Percentiles rank a stretch among this genome's conserved stretches.
Evolutionary conservation across 371 early-diverging fungal species (phyloP).

Genomic region (Rhizopus delemar): DNA sequence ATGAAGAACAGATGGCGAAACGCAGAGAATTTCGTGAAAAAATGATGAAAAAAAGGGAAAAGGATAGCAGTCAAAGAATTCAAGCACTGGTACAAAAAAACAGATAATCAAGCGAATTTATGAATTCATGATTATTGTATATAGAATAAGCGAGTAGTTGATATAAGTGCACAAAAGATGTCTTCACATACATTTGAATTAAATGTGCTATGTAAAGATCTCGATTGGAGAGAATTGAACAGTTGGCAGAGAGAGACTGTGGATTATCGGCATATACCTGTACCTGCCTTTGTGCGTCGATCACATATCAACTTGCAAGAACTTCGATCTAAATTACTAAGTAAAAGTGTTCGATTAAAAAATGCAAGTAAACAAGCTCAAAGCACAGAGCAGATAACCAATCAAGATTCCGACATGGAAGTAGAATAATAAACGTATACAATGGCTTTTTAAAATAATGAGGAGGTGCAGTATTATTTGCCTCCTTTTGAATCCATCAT

Average conservation of each 20-base stretch:
- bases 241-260: slow-evolving; percentile 37
- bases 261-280: slow-evolving; percentile 40
- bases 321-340: slow-evolving; percentile 21
- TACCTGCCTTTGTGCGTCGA: slow-evolving; percentile 35
- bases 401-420: slow-evolving; percentile 33
- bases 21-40: slow-evolving; percentile 23
- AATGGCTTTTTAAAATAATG: no score
- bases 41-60: slow-evolving; percentile 4
- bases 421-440: slow-evolving; percentile 18
- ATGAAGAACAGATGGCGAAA: slow-evolving; percentile 17
- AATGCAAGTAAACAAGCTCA: slow-evolving; percentile 11
- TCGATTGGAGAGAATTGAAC: slow-evolving; percentile 34
- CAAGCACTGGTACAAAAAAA: slow-evolving; percentile 10
- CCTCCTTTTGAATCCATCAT: neutral
- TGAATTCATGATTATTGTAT: neutral
- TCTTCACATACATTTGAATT: slow-evolving; percentile 27
- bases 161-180: slow-evolving; percentile 46
- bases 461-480: neutral
- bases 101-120: neutral
- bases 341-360: slow-evolving; percentile 26
- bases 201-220: slow-evolving; percentile 22
- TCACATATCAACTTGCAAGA: slow-evolving; percentile 23
- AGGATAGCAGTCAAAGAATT: slow-evolving; percentile 13
- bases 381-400: slow-evolving; percentile 8
- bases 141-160: slow-evolving; percentile 21